Evolutionary conservation across 1,284 basidiomycete species (phyloP), one percentile per base, ranked within the genome.

Genomic region (Cryptococcus deneoformans): DNA sequence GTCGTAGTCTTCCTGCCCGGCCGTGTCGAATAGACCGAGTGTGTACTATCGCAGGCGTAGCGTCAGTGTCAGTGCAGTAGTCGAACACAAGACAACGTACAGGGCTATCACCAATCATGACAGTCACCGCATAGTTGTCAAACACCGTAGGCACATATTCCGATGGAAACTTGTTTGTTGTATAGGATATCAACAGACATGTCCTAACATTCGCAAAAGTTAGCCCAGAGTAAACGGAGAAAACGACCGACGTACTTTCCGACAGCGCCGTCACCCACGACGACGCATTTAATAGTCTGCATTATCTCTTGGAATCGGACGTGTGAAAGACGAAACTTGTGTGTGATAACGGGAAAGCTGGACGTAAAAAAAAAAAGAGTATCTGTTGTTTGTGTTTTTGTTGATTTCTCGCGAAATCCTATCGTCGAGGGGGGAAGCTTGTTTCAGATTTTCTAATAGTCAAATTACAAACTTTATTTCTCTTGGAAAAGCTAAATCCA

Each of bases 91-190:
- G 40, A 42, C 3, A 5, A 6, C 40, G 11, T 16, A 42, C 40
- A 53, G 95, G 95, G 80, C 98, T 95, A 76, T 98, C 96, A 58
- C 95, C 96, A 80, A 99, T 98, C 96, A 99, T 99, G 64, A 99
- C 96, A 9, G 95, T 98, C 64, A 98, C 95, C 52, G 95, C 94
- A 81, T 98, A 71, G 76, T 79, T 78, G 64, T 78, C 76, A 62
- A 77, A 77, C 29, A 93, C 93, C 67, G 93, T 99, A 53, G 95
- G 96, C 54, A 99, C 95, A 81, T 99, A 98, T 85, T 99, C 96
- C 79, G 89, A 92, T 47, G 91, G 92, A 80, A 95, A 94, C 79
- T 93, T 92, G 87, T 99, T 99, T 75, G 96, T 99, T 49, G 95
- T 99, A 83, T 99, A 98, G 60, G 95, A 98, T 79, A 99, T 99